Evolutionary conservation across 2,329 filamentous ascomycete genomes (phyloP), one percentile per base, ranked within the genome.

Genomic region (Bipolaris cookei): DNA sequence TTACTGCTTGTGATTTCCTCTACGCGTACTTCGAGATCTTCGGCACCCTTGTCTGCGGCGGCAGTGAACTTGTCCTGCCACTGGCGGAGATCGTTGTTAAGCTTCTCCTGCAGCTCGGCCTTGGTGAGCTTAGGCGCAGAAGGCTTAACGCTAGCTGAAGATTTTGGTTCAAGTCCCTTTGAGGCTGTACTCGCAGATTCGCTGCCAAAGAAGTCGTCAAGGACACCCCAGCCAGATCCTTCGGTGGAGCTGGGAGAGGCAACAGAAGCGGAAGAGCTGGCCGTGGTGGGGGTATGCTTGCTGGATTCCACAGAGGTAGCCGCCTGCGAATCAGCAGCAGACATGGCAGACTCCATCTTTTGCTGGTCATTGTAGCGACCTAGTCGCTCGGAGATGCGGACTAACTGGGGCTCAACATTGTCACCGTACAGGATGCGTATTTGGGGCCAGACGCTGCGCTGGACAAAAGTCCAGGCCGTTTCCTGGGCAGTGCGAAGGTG

Each of bases 351-450:
- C 64, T 87, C 83, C 20, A 89, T 66, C 65, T 86, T 87, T 72
- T 85, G 86, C 18, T 86, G 86, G 66, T 85, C 83, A 63, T 83
- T 88, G 76, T 92, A 91, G 45, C 90, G 83, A 38, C 92, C 93
- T 10, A 99, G 84, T 43, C 93, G 88, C 79, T 97, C 90, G 11
- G 91, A 91, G 69, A 99, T 98, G 68, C 92, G 91, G 54, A 94
- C 86, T 13, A 99, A 83, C 77, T 99, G 96, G 13, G 96, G 96
- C 78, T 98, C 93, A 3, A 99, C 93, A 67, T 96, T 97, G 71
- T 97, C 88, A 10, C 88, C 86, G 71, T 98, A 98, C 4, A 97
- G 79, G 13, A 90, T 83, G 23, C 90, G 87, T 10, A 97, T 62
- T 63, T 90, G 88, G 1, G 94, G 94, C 89, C 91, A 95, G 14